Evolutionary conservation across 441 rosid species (phyloP).

Genomic region (Gossypium gossypioides): DNA sequence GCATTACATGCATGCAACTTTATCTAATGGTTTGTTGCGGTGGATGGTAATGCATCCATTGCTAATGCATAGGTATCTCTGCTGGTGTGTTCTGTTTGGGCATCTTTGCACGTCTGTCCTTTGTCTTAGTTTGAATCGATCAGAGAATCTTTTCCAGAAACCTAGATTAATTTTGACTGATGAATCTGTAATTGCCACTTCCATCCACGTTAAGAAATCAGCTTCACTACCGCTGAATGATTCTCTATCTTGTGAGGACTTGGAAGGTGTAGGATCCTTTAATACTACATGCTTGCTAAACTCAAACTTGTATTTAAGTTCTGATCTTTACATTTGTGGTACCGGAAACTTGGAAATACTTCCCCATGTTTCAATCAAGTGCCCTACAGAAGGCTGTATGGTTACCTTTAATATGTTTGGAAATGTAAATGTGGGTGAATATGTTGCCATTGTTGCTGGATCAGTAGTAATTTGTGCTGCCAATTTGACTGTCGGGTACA

Average conservation of each 20-base stretch:
- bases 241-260: slow-evolving; percentile 55
- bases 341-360: slow-evolving; percentile 72
- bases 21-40: slow-evolving; percentile 15
- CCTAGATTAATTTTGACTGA: slow-evolving; percentile 23
- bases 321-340: slow-evolving; percentile 57
- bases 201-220: slow-evolving; percentile 17
- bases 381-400: slow-evolving; percentile 62
- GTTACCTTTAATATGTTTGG: slow-evolving; percentile 70
- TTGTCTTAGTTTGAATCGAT: slow-evolving; percentile 31
- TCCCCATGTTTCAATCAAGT: slow-evolving; percentile 57
- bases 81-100: slow-evolving; percentile 42
- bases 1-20: slow-evolving; percentile 11
- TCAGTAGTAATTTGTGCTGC: slow-evolving; percentile 55
- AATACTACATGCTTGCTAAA: slow-evolving; percentile 76
- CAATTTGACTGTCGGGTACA: slow-evolving; percentile 52
- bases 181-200: slow-evolving; percentile 22
- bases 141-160: slow-evolving; percentile 18
- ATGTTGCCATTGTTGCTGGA: slow-evolving; percentile 60
- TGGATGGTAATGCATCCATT: slow-evolving; percentile 30
- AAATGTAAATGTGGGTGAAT: slow-evolving; percentile 56
- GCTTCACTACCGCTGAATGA: slow-evolving; percentile 12
- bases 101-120: slow-evolving; percentile 21
- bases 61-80: slow-evolving; percentile 35
- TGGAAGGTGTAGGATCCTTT: slow-evolving; percentile 83
- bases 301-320: slow-evolving; percentile 53